Conservation (phyloP, 2,329 filamentous ascomycete species). For the Fusarium chaquense region DNA sequence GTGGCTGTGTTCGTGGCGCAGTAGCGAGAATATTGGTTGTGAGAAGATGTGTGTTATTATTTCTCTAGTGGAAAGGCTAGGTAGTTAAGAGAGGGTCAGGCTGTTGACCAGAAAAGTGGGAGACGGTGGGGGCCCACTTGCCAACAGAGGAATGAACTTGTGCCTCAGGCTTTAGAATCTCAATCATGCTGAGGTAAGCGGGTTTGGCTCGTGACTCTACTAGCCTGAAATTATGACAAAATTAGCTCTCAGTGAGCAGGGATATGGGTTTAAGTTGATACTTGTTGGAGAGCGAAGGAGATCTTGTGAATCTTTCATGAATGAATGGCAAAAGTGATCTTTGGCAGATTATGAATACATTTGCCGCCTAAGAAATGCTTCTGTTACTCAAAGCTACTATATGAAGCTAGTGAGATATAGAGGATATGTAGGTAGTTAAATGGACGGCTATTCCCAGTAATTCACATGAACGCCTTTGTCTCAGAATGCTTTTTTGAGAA, state of each 20-base stretch:
- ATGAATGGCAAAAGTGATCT: not conserved
- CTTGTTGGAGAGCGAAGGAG: not conserved
- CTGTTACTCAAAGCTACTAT: not conserved
- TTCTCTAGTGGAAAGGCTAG: too few species aligned
- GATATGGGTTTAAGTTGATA: not conserved
- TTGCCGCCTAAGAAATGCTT: not conserved
- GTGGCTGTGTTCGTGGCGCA: not conserved
- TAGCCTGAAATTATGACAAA: slow-evolving; percentile 31
- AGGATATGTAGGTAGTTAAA: not conserved
- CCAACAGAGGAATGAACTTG: too few species aligned
- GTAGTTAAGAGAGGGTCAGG: too few species aligned
- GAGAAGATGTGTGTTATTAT: too few species aligned
- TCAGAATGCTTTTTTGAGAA: slow-evolving; percentile 8
- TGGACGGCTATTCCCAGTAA: not conserved
- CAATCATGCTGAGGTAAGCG: not conserved
- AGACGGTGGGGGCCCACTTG: too few species aligned
- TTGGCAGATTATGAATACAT: not conserved
- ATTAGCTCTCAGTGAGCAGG: slow-evolving; percentile 23
- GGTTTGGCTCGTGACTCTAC: slow-evolving; percentile 13
- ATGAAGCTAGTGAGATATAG: not conserved
- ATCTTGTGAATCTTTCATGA: slow-evolving; percentile 5
- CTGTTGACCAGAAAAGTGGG: too few species aligned
- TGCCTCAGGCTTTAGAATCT: too few species aligned
- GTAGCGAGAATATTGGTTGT: too few species aligned
- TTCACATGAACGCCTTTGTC: slow-evolving; percentile 24